Evolutionary conservation across 352 stramenopile species (phyloP).

Genomic region (Phytopythium chamaehyphon): DNA sequence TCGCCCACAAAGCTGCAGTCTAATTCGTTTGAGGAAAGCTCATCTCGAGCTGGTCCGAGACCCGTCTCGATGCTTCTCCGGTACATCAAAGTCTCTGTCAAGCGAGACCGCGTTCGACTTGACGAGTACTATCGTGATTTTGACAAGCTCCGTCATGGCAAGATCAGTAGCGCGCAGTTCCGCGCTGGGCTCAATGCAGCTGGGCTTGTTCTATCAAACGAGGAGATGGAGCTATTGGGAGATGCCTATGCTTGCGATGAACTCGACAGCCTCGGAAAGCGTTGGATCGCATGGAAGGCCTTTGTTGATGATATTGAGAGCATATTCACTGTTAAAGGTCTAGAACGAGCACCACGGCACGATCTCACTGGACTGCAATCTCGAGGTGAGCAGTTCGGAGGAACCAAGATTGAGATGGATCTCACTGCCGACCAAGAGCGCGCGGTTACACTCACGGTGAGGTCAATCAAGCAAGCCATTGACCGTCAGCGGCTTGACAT

Average conservation of each 20-base stretch:
- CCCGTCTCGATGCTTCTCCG: slow-evolving; percentile 60
- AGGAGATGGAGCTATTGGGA: slow-evolving; percentile 51
- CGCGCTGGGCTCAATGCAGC: slow-evolving; percentile 49
- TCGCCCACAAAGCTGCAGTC: slow-evolving; percentile 36
- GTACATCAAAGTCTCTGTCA: slow-evolving; percentile 79
- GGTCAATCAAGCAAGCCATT: slow-evolving; percentile 51
- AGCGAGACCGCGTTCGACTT: slow-evolving; percentile 74
- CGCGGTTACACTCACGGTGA: slow-evolving; percentile 37
- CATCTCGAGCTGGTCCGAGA: slow-evolving; percentile 19
- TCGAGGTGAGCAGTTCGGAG: slow-evolving; percentile 54
- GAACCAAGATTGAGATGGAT: slow-evolving; percentile 45
- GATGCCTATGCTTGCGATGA: slow-evolving; percentile 56
- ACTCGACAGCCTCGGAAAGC: slow-evolving; percentile 54
- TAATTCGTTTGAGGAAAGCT: slow-evolving; percentile 32
- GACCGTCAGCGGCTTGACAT: slow-evolving; percentile 70
- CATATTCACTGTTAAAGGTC: slow-evolving; percentile 72
- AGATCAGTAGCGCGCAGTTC: slow-evolving; percentile 70
- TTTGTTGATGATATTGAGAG: slow-evolving; percentile 83
- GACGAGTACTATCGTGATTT: slow-evolving; percentile 86
- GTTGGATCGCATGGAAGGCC: slow-evolving; percentile 63
- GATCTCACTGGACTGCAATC: slow-evolving; percentile 46
- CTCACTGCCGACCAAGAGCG: slow-evolving; percentile 45
- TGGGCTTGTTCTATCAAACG: slow-evolving; percentile 46
- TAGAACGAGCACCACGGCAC: slow-evolving; percentile 58
- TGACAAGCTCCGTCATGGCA: slow-evolving; percentile 75